These are phyloP conservation scores for Suillus discolor DNA, from an alignment of 768 basidiomycete genomes.

Conservation along the genomic window DNA sequence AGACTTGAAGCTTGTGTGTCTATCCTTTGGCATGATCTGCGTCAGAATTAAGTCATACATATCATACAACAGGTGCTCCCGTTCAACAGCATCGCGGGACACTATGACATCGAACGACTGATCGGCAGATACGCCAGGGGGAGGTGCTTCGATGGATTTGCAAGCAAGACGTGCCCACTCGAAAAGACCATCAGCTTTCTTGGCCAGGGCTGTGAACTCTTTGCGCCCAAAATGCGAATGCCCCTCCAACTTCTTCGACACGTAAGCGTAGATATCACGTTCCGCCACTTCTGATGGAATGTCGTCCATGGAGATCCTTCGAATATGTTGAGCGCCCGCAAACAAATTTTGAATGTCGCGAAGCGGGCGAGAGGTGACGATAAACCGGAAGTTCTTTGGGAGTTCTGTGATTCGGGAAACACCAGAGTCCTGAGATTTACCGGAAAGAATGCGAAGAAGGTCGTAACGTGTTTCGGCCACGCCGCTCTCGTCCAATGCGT, in stretches of 20 bases:
- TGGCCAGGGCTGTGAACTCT: neutral
- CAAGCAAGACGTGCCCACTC: neutral
- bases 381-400: slow-evolving; percentile 10
- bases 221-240: neutral
- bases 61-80: neutral
- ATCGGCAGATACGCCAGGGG: neutral
- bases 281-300: neutral
- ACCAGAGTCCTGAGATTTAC: neutral
- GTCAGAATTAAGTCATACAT: neutral
- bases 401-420: neutral
- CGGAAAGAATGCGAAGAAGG: slow-evolving; percentile 16
- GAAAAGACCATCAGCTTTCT: neutral
- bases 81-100: neutral
- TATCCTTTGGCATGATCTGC: neutral
- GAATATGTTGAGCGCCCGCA: neutral
- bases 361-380: slow-evolving; percentile 9
- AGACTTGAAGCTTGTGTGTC: too few relatives aligned
- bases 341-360: neutral
- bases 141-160: neutral
- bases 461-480: slow-evolving; percentile 2
- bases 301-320: neutral
- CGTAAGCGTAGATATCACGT: neutral
- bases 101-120: neutral
- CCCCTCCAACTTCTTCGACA: neutral
- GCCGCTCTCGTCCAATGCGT: slow-evolving; percentile 23